Evolutionary conservation across 139 green algal genomes (phyloP).

Genomic region (Chlamydomonas urium): DNA sequence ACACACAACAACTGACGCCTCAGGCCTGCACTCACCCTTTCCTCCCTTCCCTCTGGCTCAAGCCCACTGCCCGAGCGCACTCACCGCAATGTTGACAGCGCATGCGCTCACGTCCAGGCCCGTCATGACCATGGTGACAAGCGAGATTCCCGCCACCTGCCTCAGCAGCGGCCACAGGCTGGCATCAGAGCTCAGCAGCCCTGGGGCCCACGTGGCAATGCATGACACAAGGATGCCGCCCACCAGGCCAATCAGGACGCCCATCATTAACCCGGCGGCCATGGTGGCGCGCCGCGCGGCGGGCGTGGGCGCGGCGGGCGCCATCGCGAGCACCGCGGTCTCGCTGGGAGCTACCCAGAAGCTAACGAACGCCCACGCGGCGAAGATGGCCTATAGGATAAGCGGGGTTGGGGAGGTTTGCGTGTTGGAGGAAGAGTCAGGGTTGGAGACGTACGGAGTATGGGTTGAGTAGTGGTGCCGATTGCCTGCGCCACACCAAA

Average conservation of each 20-base stretch:
- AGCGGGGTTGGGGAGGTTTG: too few species aligned
- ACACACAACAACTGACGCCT: too few species aligned
- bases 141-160: background rate
- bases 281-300: background rate
- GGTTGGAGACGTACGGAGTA: background rate
- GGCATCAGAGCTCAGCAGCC: background rate
- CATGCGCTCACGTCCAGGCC: conserved; percentile 1
- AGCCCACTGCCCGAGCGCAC: background rate
- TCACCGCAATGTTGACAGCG: conserved; percentile 13
- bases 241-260: conserved; percentile 2
- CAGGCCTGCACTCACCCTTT: background rate
- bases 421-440: background rate
- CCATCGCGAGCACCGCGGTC: conserved; percentile 1
- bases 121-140: conserved; percentile 2
- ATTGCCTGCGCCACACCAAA: background rate
- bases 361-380: conserved; percentile 5
- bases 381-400: conserved; percentile 17
- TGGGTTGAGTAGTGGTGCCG: background rate
- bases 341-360: conserved; percentile 11
- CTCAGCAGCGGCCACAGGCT: conserved; percentile 2
- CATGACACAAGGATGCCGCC: background rate
- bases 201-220: background rate
- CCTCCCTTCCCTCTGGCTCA: background rate
- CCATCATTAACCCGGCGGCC: background rate
- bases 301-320: background rate